Conservation (phyloP, 805 yeast genomes). For the Nakazawaea ernobii region DNA sequence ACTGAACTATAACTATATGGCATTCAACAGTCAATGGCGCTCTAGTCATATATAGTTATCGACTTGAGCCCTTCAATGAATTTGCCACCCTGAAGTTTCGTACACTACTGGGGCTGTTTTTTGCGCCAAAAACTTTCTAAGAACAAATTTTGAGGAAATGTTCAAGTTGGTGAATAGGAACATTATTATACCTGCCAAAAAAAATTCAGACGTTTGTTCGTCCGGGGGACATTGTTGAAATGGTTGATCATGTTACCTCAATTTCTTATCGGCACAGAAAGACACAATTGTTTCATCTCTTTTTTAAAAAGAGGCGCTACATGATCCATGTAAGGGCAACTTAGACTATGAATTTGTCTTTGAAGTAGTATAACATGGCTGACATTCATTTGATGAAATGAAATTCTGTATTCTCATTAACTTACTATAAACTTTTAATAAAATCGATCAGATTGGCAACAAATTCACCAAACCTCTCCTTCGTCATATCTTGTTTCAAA, state of each 20-base stretch:
- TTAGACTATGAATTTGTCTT: slow-evolving; percentile 10
- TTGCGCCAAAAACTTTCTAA: too few relatives aligned
- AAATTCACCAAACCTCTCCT: not conserved
- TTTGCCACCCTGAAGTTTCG: too few relatives aligned
- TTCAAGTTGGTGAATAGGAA: too few relatives aligned
- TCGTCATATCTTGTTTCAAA: slow-evolving; percentile 13
- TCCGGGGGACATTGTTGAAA: too few relatives aligned
- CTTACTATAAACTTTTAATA: not conserved
- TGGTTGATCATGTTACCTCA: not conserved
- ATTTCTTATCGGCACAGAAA: not conserved
- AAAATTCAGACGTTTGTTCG: too few relatives aligned
- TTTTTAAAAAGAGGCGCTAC: not conserved
- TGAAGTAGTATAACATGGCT: slow-evolving; percentile 12
- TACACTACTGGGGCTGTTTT: too few relatives aligned
- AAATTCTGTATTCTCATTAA: not conserved
- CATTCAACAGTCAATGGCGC: too few relatives aligned
- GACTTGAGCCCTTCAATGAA: too few relatives aligned
- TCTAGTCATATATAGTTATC: too few relatives aligned
- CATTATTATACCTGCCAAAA: too few relatives aligned
- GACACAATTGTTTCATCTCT: not conserved
- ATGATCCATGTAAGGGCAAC: slow-evolving; percentile 11
- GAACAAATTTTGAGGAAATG: too few relatives aligned
- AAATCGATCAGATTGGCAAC: not conserved
- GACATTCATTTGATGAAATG: not conserved
- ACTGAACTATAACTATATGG: too few relatives aligned